Evolutionary conservation across 2,329 filamentous ascomycete genomes (phyloP), one percentile per base, ranked within the genome.

Genomic region (Cadophora luteo-olivacea): DNA sequence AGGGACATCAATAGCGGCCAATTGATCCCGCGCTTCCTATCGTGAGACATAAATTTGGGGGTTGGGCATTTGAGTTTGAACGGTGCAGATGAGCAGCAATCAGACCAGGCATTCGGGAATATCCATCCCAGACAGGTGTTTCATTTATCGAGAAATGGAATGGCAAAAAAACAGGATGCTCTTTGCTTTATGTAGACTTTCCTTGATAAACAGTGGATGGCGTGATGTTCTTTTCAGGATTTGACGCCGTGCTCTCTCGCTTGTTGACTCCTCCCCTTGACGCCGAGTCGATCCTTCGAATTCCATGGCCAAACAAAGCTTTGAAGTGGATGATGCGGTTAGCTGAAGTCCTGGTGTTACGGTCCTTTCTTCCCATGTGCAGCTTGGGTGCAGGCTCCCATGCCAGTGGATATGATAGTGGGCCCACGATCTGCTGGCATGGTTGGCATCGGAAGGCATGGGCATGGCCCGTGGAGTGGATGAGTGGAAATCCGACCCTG

Each of bases 201-300:
- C n/a, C 11, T 38, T 60, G 11, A 8, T 25, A 29, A 41, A 41
- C 33, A 38, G 19, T 14, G 55, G 55, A 24, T 41, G 33, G 19
- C 14, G 3, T 58, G n/a, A 36, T 38, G 12, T 4, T 11, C 14
- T 3, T 22, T 8, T n/a, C 33, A 36, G 32, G 33, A 3, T 33
- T 57, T 6, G 29, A 57, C 32, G 4, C 22, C 5, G 25, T 33
- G 14, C 33, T 38, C 19, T 58, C 55, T 4, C 38, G 33, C 19
- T n/a, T 58, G 19, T 38, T 38, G 33, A 11, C 19, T n/a, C 7
- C 54, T 24, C 9, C 55, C 55, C 32, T 29, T 58, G 55, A 38
- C n/a, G 55, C 55, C 19, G 19, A 58, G 55, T 33, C 55, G n/a
- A 38, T 58, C 55, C 55, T 58, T 58, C 55, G 33, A 58, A 32